phyloP scores from a whole-genome alignment of 305 asterid species.

The Fraxinus baroniana region DNA sequence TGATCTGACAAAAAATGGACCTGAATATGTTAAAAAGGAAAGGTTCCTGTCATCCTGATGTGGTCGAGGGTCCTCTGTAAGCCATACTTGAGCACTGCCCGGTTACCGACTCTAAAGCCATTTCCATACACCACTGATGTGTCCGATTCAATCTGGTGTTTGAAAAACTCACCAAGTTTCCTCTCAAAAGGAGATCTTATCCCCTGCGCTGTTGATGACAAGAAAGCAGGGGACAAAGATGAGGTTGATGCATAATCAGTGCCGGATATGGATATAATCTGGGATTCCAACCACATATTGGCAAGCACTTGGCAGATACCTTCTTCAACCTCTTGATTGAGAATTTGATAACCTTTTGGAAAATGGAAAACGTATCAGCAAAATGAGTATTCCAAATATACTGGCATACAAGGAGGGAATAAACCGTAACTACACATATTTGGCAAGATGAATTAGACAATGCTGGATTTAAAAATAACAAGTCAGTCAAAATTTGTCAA shows the following conservation, averaged over 20 bases:
- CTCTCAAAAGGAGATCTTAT: constrained; percentile 45
- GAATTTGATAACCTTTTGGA: constrained; percentile 59
- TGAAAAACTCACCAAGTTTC: constrained; percentile 53
- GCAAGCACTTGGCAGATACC: constrained; percentile 84
- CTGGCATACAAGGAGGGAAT: neutral
- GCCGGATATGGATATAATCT: constrained; percentile 41
- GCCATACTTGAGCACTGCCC: constrained; percentile 51
- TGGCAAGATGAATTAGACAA: neutral
- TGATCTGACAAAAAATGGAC: neutral
- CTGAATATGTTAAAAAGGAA: constrained; percentile 49
- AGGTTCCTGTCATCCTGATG: constrained; percentile 64
- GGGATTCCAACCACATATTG: constrained; percentile 77
- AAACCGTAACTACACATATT: neutral
- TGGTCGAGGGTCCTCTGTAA: constrained; percentile 45
- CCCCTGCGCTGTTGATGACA: constrained; percentile 37
- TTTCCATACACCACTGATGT: constrained; percentile 54
- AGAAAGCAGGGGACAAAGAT: constrained; percentile 16
- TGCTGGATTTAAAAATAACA: neutral
- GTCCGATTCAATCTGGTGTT: constrained; percentile 57
- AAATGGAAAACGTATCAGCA: constrained; percentile 13
- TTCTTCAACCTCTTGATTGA: constrained; percentile 82
- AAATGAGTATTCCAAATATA: neutral
- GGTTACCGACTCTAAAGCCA: constrained; percentile 53
- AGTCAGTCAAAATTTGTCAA: neutral
- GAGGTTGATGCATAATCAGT: constrained; percentile 49